Evolutionary conservation across 2,329 filamentous ascomycete species (phyloP), one percentile per base, ranked within the genome.

Genomic region (Neofusicoccum sp.): DNA sequence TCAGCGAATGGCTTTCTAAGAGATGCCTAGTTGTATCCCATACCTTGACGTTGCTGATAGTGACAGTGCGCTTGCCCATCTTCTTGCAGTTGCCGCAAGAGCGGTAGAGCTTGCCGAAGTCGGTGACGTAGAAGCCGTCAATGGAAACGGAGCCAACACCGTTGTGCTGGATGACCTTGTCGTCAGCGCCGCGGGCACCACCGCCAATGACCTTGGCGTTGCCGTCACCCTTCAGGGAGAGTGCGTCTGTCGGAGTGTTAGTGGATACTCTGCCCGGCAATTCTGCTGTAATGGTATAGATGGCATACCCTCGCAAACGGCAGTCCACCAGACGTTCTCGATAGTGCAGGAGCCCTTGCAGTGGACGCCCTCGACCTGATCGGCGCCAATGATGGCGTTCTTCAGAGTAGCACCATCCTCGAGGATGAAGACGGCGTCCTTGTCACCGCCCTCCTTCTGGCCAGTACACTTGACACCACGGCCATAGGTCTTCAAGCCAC

Each of bases 221-320:
- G 3, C 69, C 48, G 40, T 54, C 9, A 8, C 58, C 58, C 41
- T 61, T 61, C 63, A 73, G 67, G 12, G 69, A 70, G 11, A 68
- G 67, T 28, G 70, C 73, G 57, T 77, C 72, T 63, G 20, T 20
- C 14, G 9, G 36, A 3, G 84, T 72, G 28, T 78, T 80, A 30
- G 77, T 33, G 14, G 16, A 14, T 8, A 44, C 41, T 7, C 1
- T 16, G 38, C 82, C 26, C 81, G 81, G 51, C 77, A 71, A 68
- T 79, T 73, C 53, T 84, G 73, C 62, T 80, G 73, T 75, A 84
- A 84, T 68, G 83, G 80, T 45, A 81, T 78, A 80, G 30, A 9
- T 6, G 3, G 59, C 61, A 44, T 41, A 69, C 60, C 76, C 63
- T 78, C 76, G 64, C 76, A 78, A 24, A 70, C 68, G 56, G 69